A percentile compares a stretch with the other conserved stretches of the same genome.
phyloP scores from a whole-genome alignment of 2,329 filamentous ascomycete genomes.

The Trichothecium sympodiale region DNA sequence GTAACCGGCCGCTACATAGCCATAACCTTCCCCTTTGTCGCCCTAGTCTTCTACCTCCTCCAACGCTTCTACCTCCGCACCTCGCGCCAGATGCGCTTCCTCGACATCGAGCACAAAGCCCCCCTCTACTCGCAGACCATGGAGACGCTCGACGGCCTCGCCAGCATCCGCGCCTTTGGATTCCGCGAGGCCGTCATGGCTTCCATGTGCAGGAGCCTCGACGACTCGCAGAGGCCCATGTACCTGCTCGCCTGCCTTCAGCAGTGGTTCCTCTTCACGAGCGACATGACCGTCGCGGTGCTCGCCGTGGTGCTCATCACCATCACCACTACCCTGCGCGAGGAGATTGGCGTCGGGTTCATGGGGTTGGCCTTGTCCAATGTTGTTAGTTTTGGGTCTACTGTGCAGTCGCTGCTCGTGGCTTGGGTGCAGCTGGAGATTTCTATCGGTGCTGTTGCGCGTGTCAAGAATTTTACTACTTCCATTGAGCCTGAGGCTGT shows the following conservation, averaged over 20 bases:
- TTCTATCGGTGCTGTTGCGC: constrained; percentile 13
- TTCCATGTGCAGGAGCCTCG: constrained; percentile 22
- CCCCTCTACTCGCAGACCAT: constrained; percentile 39
- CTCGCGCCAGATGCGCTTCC: constrained; percentile 36
- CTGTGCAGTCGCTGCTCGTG: constrained; percentile 14
- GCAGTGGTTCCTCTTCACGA: constrained; percentile 34
- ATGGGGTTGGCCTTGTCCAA: constrained; percentile 18
- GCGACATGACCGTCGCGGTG: constrained; percentile 35
- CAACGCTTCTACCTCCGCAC: constrained; percentile 41
- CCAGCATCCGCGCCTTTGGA: constrained; percentile 37
- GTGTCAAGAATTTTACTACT: constrained; percentile 16
- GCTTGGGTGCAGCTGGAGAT: constrained; percentile 22
- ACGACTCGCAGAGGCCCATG: constrained; percentile 35
- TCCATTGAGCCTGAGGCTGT: too few species aligned
- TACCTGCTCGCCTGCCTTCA: constrained; percentile 38
- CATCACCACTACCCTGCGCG: constrained; percentile 24
- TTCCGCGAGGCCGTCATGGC: constrained; percentile 27
- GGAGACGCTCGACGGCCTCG: constrained; percentile 34
- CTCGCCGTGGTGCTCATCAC: constrained; percentile 33
- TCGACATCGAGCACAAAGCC: constrained; percentile 38
- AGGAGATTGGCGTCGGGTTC: constrained; percentile 14
- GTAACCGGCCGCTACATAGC: constrained; percentile 17
- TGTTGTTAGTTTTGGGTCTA: constrained; percentile 13
- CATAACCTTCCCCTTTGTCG: constrained; percentile 26
- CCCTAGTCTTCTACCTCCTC: constrained; percentile 30